A percentile compares a stretch with the other conserved stretches of the same genome.
phyloP scores from a whole-genome alignment of 768 basidiomycete genomes.

The Naganishia vishniacii region DNA sequence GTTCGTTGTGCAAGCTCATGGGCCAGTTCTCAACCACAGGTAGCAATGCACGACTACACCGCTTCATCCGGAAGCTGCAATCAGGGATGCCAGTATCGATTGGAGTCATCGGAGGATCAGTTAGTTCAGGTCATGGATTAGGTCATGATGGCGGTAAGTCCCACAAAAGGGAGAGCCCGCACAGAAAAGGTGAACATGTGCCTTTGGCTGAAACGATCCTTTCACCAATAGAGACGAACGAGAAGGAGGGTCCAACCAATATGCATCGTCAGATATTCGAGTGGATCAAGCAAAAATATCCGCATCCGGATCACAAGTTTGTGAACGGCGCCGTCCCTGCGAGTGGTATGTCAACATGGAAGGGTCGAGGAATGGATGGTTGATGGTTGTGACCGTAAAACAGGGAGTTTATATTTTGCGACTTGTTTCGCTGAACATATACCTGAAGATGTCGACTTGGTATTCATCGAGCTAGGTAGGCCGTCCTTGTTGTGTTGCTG shows the following conservation, averaged over 20 bases:
- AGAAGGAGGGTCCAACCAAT: conserved; percentile 3
- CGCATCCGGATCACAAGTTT: conserved; percentile 32
- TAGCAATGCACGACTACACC: conserved; percentile 10
- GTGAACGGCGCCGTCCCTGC: conserved; percentile 42
- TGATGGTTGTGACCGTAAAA: not conserved
- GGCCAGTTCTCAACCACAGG: not conserved
- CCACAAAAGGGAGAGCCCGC: no score
- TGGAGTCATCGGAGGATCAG: conserved; percentile 15
- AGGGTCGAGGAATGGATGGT: not conserved
- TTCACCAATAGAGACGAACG: not conserved
- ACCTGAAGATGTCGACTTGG: conserved; percentile 43
- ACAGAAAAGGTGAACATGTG: no score
- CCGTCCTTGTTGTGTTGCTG: not conserved
- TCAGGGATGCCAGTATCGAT: conserved; percentile 8
- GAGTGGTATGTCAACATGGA: conserved; percentile 24
- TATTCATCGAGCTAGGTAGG: conserved; percentile 40
- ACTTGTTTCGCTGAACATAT: conserved; percentile 45
- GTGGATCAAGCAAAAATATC: conserved; percentile 18
- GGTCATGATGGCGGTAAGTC: conserved; percentile 4
- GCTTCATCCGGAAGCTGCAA: conserved; percentile 14
- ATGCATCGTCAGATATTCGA: conserved; percentile 23
- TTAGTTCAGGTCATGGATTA: conserved; percentile 22
- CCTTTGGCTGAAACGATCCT: no score
- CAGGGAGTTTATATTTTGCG: conserved; percentile 37
- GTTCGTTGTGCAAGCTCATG: not conserved